Evolutionary conservation across 306 rosid species (phyloP).

Genomic region (Ziziphus jujuba): DNA sequence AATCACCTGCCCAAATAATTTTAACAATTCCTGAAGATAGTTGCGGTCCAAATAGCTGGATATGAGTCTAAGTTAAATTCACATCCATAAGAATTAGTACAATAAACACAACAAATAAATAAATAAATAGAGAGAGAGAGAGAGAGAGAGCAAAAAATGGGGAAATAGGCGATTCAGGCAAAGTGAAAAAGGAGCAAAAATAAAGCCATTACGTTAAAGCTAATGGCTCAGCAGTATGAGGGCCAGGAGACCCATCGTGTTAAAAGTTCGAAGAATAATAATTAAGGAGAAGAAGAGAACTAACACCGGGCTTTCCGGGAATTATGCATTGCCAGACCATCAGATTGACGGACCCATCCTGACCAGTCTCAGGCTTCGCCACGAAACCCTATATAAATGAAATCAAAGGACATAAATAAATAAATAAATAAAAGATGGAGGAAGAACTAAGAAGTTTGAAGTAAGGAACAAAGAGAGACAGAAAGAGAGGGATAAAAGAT

Average conservation of each 20-base stretch:
- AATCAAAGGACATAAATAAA: neutral
- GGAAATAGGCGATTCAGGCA: neutral
- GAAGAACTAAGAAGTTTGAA: neutral
- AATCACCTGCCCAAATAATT: neutral
- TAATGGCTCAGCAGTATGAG: neutral
- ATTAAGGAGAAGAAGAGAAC: conserved; percentile 15
- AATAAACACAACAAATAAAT: neutral
- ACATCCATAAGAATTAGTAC: neutral
- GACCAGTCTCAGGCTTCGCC: conserved; percentile 74
- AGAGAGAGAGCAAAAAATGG: neutral
- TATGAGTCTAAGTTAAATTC: neutral
- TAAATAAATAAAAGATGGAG: neutral
- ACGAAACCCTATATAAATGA: conserved; percentile 67
- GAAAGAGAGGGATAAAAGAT: neutral
- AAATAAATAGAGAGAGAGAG: too few species aligned
- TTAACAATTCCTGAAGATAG: neutral
- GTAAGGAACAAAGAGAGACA: neutral
- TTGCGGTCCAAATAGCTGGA: neutral
- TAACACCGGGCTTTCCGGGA: conserved; percentile 76
- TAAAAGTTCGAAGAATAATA: neutral
- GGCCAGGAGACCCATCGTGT: neutral
- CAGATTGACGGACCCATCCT: conserved; percentile 81
- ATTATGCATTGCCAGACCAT: conserved; percentile 90
- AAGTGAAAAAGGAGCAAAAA: neutral
- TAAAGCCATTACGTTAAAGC: neutral